Conservation (phyloP, 2,329 filamentous ascomycete species). For the Pseudodiploospora longispora region DNA sequence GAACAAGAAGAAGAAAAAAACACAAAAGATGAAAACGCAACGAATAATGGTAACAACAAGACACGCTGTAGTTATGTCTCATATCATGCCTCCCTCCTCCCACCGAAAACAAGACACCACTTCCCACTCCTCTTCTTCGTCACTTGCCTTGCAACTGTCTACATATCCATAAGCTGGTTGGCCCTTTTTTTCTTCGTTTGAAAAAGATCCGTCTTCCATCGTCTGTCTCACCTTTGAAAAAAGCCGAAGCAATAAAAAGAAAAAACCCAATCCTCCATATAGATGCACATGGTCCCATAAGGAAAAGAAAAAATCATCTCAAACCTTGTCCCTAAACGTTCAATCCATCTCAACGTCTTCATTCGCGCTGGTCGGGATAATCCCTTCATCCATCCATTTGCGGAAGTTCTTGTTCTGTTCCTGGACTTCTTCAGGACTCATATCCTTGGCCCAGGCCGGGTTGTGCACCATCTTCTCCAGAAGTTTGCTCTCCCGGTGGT, state of each 20-base stretch:
- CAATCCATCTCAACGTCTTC: slow-evolving; percentile 26
- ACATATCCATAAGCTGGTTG: too few species aligned
- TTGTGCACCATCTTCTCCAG: slow-evolving; percentile 77
- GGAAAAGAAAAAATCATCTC: slow-evolving; percentile 9
- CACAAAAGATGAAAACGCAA: slow-evolving; percentile 5
- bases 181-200: too few species aligned
- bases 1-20: slow-evolving; percentile 11
- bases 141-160: too few species aligned
- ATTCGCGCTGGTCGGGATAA: slow-evolving; percentile 26
- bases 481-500: slow-evolving; percentile 62
- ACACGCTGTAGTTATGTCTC: background rate
- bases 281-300: background rate
- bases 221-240: too few species aligned
- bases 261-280: too few species aligned
- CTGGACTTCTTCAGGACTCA: slow-evolving; percentile 69
- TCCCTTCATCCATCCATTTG: slow-evolving; percentile 44
- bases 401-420: slow-evolving; percentile 61
- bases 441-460: slow-evolving; percentile 70
- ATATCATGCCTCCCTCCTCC: background rate
- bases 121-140: too few species aligned
- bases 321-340: slow-evolving; percentile 1
- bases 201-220: too few species aligned
- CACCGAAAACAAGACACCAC: too few species aligned
- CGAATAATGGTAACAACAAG: background rate
- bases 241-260: too few species aligned